phyloP scores from a whole-genome alignment of 1,139 yeast species.

The Pichia kudriavzevii region DNA sequence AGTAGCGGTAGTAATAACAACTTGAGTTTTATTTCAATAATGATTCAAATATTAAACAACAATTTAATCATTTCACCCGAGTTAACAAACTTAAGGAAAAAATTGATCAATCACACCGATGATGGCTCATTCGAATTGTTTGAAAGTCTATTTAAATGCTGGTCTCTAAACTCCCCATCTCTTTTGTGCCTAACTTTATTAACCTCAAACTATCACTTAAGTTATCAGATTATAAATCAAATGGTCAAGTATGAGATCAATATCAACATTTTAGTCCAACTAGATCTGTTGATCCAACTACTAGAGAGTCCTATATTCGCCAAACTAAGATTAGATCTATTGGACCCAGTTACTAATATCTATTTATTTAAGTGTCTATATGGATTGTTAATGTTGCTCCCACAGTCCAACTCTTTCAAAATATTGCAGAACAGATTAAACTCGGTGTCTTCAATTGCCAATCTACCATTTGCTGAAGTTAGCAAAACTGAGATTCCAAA shows the following conservation, averaged over 20 bases:
- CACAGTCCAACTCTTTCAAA: slow-evolving; percentile 90
- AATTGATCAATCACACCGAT: slow-evolving; percentile 34
- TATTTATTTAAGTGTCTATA: slow-evolving; percentile 80
- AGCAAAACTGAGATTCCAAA: slow-evolving; percentile 9
- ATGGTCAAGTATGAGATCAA: slow-evolving; percentile 48
- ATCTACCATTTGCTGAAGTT: slow-evolving; percentile 19
- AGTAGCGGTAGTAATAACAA: slow-evolving; percentile 31
- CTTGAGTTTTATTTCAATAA: slow-evolving; percentile 65
- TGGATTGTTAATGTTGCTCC: slow-evolving; percentile 88
- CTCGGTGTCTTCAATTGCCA: slow-evolving; percentile 36
- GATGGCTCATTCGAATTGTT: slow-evolving; percentile 57
- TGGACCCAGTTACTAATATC: slow-evolving; percentile 82
- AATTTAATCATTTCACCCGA: slow-evolving; percentile 88
- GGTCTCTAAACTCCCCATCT: slow-evolving; percentile 92
- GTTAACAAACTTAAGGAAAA: slow-evolving; percentile 58
- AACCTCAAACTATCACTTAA: slow-evolving; percentile 85
- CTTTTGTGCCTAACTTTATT: slow-evolving; percentile 78
- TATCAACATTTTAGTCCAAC: slow-evolving; percentile 44
- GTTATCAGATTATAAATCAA: slow-evolving; percentile 69
- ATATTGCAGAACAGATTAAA: slow-evolving; percentile 70
- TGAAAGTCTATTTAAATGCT: slow-evolving; percentile 71
- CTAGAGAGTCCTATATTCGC: slow-evolving; percentile 85
- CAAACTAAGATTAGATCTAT: slow-evolving; percentile 72
- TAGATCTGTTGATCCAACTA: slow-evolving; percentile 48
- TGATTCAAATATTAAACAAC: slow-evolving; percentile 82